Percentiles rank a stretch among this genome's conserved stretches.
Evolutionary conservation across 208 protist genomes (phyloP).

Genomic region (Trypanosoma rangeli): DNA sequence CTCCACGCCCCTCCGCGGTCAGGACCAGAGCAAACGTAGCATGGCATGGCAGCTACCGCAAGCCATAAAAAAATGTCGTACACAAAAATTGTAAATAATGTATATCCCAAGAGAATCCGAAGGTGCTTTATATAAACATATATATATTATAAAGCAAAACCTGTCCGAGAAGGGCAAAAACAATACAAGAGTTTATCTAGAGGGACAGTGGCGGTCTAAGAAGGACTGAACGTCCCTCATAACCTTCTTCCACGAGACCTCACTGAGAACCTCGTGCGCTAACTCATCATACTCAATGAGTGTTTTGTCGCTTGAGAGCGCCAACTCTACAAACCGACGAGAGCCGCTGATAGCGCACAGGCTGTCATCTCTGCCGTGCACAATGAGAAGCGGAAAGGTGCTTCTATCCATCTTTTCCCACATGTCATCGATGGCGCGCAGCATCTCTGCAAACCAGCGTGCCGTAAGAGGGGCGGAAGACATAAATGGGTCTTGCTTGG

Average conservation of each 20-base stretch:
- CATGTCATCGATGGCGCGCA: slow-evolving; percentile 43
- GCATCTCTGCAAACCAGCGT: slow-evolving; percentile 51
- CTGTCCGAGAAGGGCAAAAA: neutral
- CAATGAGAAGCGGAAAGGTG: slow-evolving; percentile 62
- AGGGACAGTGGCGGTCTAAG: slow-evolving; percentile 7
- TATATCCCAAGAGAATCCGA: no score
- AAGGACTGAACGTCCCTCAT: slow-evolving; percentile 57
- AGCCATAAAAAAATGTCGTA: no score
- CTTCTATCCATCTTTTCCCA: slow-evolving; percentile 23
- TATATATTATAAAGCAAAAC: no score
- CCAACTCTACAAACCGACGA: slow-evolving; percentile 37
- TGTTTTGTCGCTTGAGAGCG: slow-evolving; percentile 51
- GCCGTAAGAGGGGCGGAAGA: slow-evolving; percentile 35
- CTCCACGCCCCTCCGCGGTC: no score
- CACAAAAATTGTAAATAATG: no score
- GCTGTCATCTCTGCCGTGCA: slow-evolving; percentile 55
- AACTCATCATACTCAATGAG: slow-evolving; percentile 42
- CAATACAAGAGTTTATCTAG: neutral
- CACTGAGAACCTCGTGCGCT: slow-evolving; percentile 67
- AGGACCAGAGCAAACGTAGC: no score
- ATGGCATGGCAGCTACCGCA: no score
- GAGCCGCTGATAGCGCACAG: slow-evolving; percentile 45
- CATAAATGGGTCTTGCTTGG: slow-evolving; percentile 64
- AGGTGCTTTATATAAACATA: no score
- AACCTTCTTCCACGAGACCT: slow-evolving; percentile 50